phyloP scores from a whole-genome alignment of 371 early-diverging fungal species.

The Batrachochytrium dendrobatidis region DNA sequence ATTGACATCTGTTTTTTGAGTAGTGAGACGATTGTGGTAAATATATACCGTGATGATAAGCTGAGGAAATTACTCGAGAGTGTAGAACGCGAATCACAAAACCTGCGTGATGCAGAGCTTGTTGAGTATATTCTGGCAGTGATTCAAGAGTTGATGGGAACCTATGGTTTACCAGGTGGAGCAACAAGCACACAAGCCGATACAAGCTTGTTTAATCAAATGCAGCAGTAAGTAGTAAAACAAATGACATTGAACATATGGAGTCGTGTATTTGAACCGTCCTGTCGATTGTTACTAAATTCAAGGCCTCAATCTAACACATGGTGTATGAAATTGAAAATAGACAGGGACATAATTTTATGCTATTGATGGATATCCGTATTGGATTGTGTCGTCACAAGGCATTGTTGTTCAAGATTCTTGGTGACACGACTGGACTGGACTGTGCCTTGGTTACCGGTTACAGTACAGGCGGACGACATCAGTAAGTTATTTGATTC shows the following conservation, averaged over 20 bases:
- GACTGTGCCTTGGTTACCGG: conserved; percentile 40
- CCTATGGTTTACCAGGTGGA: conserved; percentile 36
- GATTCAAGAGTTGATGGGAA: conserved; percentile 26
- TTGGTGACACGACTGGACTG: conserved; percentile 31
- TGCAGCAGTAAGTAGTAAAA: conserved; percentile 24
- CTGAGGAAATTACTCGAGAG: conserved; percentile 17
- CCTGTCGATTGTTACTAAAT: too few species aligned
- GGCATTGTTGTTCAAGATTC: conserved; percentile 37
- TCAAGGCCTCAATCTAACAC: too few species aligned
- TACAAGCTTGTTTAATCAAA: conserved; percentile 20
- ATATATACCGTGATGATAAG: conserved; percentile 19
- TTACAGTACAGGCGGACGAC: conserved; percentile 35
- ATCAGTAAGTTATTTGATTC: conserved; percentile 23
- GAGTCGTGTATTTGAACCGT: background rate
- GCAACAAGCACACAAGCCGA: conserved; percentile 31
- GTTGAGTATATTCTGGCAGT: conserved; percentile 31
- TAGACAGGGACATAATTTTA: conserved; percentile 39
- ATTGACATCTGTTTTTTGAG: background rate
- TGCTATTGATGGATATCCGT: conserved; percentile 27
- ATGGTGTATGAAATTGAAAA: background rate
- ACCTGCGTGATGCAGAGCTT: conserved; percentile 5
- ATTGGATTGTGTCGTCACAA: conserved; percentile 41
- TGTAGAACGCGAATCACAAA: conserved; percentile 6
- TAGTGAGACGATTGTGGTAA: conserved; percentile 35
- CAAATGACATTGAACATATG: background rate